Evolutionary conservation across 78 protist species (phyloP).

Genomic region (Diacronema lutheri): DNA sequence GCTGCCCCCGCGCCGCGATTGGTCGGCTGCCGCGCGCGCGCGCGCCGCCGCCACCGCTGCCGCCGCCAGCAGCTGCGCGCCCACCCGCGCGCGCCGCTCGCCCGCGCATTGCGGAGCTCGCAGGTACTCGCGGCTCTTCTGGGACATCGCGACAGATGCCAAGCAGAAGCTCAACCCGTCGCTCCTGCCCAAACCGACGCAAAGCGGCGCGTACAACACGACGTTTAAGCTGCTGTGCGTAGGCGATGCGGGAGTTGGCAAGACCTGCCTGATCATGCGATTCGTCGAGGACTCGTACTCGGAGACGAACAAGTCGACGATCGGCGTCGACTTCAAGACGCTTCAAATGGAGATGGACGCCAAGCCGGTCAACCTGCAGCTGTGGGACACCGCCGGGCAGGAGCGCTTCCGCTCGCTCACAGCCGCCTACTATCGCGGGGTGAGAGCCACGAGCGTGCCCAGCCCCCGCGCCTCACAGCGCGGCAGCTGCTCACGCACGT

Average conservation of each 20-base stretch:
- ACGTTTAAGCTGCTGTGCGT: conserved; percentile 27
- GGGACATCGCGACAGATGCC: neutral
- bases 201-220: neutral
- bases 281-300: conserved; percentile 27
- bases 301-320: neutral
- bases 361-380: neutral
- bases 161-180: conserved; percentile 1
- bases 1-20: too few species aligned
- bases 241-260: conserved; percentile 40
- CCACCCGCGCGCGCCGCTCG: too few species aligned
- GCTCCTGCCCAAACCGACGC: neutral
- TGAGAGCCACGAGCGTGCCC: too few species aligned
- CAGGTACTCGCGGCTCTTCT: neutral
- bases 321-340: neutral
- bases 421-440: conserved; percentile 65
- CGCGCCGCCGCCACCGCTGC: too few species aligned
- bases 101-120: too few species aligned
- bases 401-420: conserved; percentile 76
- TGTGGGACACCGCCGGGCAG: conserved; percentile 81
- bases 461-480: too few species aligned
- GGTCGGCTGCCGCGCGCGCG: too few species aligned
- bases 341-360: neutral
- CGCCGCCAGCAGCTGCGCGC: too few species aligned
- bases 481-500: too few species aligned
- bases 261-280: conserved; percentile 10